Evolutionary conservation across 1,284 basidiomycete genomes (phyloP).

Genomic region (Hortiboletus rubellus): DNA sequence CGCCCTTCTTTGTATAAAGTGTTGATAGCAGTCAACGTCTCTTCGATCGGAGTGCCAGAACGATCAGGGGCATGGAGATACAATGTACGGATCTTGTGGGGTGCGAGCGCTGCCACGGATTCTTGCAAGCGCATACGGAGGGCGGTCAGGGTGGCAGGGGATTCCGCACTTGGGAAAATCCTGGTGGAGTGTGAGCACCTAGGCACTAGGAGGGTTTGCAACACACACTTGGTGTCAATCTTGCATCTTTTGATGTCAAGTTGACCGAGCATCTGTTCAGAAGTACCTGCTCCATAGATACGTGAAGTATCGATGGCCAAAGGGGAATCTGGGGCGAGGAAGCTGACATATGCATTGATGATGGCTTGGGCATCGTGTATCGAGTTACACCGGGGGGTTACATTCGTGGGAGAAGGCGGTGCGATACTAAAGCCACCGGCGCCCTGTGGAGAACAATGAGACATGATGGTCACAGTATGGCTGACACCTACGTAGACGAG

Average conservation of each 20-base stretch:
- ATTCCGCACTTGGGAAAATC: constrained; percentile 30
- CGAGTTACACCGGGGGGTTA: constrained; percentile 20
- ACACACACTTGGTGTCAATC: constrained; percentile 25
- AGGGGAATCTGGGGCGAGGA: constrained; percentile 11
- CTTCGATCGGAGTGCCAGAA: not conserved
- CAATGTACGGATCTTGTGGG: not conserved
- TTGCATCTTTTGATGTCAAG: constrained; percentile 25
- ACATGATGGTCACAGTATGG: not conserved
- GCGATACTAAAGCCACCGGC: not conserved
- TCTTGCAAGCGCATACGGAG: constrained; percentile 27
- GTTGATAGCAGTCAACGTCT: not conserved
- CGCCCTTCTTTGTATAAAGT: constrained; percentile 1
- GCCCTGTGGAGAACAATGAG: not conserved
- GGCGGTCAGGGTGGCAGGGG: constrained; percentile 31
- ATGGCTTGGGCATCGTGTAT: constrained; percentile 21
- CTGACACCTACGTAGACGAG: not conserved
- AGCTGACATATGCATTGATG: constrained; percentile 23
- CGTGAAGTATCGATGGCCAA: constrained; percentile 16
- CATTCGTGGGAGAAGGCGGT: not conserved
- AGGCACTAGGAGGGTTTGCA: not conserved
- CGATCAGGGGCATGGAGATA: not conserved
- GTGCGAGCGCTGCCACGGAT: not conserved
- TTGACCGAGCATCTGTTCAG: constrained; percentile 22
- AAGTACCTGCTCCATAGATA: constrained; percentile 21
- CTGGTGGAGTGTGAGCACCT: not conserved